Base-by-base conservation (phyloP, 1,284 basidiomycete species). In the Microbotryum intermedium region DNA sequence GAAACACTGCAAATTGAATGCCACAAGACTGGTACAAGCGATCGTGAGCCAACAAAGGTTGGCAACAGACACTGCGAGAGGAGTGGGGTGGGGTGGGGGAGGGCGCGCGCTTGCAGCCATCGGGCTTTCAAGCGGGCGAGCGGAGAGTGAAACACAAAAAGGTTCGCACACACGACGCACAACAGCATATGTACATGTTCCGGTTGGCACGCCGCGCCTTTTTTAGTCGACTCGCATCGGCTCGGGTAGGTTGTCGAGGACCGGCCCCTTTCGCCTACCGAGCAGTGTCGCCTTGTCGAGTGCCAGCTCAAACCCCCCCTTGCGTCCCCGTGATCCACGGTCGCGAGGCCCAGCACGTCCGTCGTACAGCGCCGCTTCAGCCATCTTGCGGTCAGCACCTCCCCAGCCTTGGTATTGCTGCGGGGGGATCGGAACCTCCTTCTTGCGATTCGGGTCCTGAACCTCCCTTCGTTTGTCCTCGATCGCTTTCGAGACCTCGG, bases 201-300 rank as follows among this genome's bases (percentile, higher is more conserved):
- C 34, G 34, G 46, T 47, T 11, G 26, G 6, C 6, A 51, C 50
- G 50, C 10, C 4, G 29, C 3, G 34, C 18, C 34, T 11, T 39
- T 39, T 44, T 58, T 43, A 60, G 44, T 51, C 64, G 49, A 61
- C 51, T 34, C 39, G 43, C 60, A 64, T 61, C 20, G 59, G 59
- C 23, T 50, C 48, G 18, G 62, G 57, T 29, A 56, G 20, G 26
- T 30, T 34, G 0, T 50, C 60, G n/a, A 55, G 53, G 13, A 49
- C 48, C 16, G 59, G 57, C 30, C 44, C 50, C 61, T 76, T 76
- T 53, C 78, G 66, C 61, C 77, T 63, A 3, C 87, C 89, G 2
- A 95, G 79, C 1, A 95, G 74, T 6, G 91, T 94, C 44, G 92
- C 88, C 58, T 81, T 84, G 68, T 86, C 82, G 56, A 95, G 77